Evolutionary conservation across 2,329 filamentous ascomycete species (phyloP).

Genomic region (Fusarium hostae): DNA sequence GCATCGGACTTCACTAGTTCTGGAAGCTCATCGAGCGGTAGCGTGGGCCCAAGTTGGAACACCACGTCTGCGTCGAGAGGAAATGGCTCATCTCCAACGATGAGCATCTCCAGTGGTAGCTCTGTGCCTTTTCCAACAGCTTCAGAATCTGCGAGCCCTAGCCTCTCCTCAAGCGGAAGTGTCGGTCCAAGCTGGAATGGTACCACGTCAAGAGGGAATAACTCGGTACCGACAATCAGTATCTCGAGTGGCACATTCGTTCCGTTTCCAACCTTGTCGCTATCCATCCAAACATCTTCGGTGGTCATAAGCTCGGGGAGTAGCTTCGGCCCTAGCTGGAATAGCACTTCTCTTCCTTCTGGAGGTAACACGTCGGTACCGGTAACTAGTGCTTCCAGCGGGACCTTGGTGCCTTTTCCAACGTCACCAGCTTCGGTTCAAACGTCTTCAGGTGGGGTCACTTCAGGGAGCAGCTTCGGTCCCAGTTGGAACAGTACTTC

Average conservation of each 20-base stretch:
- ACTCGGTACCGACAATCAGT: conserved; percentile 3
- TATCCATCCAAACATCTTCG: background rate
- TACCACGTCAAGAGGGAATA: background rate
- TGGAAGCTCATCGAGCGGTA: background rate
- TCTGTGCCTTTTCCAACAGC: background rate
- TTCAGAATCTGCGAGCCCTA: too few relatives aligned
- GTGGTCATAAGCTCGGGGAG: background rate
- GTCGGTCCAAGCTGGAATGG: conserved; percentile 3
- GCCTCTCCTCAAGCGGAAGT: too few relatives aligned
- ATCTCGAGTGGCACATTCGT: conserved; percentile 6
- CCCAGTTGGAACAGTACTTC: background rate
- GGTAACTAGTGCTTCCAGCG: rapidly evolving
- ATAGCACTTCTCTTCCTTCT: background rate
- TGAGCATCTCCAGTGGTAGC: background rate
- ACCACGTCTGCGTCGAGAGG: background rate
- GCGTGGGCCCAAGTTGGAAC: background rate
- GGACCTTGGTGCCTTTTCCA: background rate
- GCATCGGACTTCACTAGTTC: background rate
- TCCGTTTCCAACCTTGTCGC: background rate
- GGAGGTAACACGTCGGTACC: background rate
- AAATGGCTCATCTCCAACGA: background rate
- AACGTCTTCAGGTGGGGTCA: background rate
- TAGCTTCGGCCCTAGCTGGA: background rate
- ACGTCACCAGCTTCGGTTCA: background rate
- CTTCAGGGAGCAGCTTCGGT: background rate